phyloP scores from a whole-genome alignment of 208 protist genomes.

The Crithidia sp. region DNA sequence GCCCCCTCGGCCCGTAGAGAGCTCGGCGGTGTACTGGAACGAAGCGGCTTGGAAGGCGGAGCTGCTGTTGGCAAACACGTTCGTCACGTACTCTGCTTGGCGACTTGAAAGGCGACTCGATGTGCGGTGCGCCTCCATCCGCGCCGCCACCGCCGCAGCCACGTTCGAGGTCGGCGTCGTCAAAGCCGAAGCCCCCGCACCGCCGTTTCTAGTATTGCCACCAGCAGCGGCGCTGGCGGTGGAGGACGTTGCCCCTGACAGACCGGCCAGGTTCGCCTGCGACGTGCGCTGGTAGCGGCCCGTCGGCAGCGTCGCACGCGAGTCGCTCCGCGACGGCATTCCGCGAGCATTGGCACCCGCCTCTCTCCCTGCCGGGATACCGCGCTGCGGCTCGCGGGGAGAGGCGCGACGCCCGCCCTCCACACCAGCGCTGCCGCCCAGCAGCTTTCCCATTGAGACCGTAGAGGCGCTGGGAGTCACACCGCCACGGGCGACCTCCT shows the following conservation, averaged over 20 bases:
- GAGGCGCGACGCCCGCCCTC: not conserved
- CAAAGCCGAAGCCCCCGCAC: not conserved
- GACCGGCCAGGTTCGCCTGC: slow-evolving; percentile 6
- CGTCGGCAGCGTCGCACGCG: slow-evolving; percentile 3
- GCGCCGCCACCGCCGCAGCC: not conserved
- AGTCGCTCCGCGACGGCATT: slow-evolving; percentile 12
- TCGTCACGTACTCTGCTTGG: slow-evolving; percentile 37
- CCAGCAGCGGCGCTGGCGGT: not conserved
- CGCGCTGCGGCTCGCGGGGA: not conserved
- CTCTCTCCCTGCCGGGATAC: not conserved
- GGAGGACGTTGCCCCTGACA: not conserved
- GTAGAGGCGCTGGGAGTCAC: not conserved
- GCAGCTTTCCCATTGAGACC: slow-evolving; percentile 1
- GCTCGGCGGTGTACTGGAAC: slow-evolving; percentile 30
- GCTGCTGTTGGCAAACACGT: slow-evolving; percentile 31
- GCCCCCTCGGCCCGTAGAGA: not conserved
- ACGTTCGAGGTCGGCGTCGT: not conserved
- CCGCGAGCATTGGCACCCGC: not conserved
- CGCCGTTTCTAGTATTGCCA: not conserved
- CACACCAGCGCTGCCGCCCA: not conserved
- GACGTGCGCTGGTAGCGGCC: slow-evolving; percentile 20
- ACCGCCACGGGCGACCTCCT: not conserved
- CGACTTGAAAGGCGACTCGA: slow-evolving; percentile 14
- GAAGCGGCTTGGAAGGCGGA: slow-evolving; percentile 24
- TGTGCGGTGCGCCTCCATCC: slow-evolving; percentile 10